Evolutionary conservation across 2,329 filamentous ascomycete genomes (phyloP), one percentile per base, ranked within the genome.

Genomic region (Cercospora sojina): DNA sequence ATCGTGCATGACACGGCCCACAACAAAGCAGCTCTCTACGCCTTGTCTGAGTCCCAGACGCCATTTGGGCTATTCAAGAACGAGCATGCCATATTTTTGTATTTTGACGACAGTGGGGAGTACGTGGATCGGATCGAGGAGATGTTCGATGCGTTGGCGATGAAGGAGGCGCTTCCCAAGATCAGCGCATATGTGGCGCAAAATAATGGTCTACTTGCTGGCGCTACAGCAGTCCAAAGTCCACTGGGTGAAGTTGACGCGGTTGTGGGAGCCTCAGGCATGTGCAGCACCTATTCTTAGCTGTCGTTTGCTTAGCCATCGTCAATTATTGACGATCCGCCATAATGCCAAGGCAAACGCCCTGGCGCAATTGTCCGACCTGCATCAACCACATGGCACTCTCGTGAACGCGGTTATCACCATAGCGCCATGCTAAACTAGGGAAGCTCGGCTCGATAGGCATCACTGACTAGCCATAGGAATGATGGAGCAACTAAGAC

Each of bases 1-100:
- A 38, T 61, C 6, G 59, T 61, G 31, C 59, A 61, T 8, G 62
- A 64, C 9, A 1, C 32, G 12, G 51, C 51, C 2, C 31, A 64
- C 27, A 41, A 49, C 3, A 64, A 60, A 32, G 62, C 62, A n/a
- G 62, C 62, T 12, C 25, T 64, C 23, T 59, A 64, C 23, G 62
- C 62, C 1, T 3, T 59, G 4, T 60, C 53, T 27, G 51, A 55
- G 27, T 27, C 51, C 4, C 51, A 55, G 3, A 55, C 51, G 13
- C 51, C 51, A 27, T 55, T 55, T 55, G 51, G 51, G 27, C 16
- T 55, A 3, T 55, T 55, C 51, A 55, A 55, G 13, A 55, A 55
- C 51, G 51, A 55, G 51, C 51, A 55, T 55, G 51, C 51, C 27
- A 23, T 55, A n/a, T 55, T 55, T 29, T 16, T 55, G 23, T 55